Evolutionary conservation across 495 filamentous ascomycete species (phyloP).

Genomic region (Daldinia decipiens): DNA sequence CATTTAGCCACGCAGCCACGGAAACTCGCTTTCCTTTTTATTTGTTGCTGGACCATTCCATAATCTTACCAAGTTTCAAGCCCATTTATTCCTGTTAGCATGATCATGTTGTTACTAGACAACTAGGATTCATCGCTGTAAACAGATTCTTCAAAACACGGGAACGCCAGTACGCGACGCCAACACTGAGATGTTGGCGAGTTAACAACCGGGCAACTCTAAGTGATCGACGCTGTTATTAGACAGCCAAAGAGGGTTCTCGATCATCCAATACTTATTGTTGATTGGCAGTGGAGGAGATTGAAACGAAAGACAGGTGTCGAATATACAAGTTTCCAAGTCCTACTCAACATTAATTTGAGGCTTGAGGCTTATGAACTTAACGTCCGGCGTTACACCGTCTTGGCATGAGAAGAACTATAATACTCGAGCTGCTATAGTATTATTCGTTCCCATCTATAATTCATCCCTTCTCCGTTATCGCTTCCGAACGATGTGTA

Average conservation of each 20-base stretch:
- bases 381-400: constrained; percentile 9
- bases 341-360: constrained; percentile 8
- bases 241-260: constrained; percentile 34
- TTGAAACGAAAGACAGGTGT: constrained; percentile 11
- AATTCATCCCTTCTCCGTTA: neutral
- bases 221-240: constrained; percentile 38
- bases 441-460: constrained; percentile 7
- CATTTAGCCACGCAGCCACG: constrained; percentile 8
- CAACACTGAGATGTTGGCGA: constrained; percentile 31
- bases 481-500: constrained; percentile 39
- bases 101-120: constrained; percentile 49
- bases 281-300: constrained; percentile 9
- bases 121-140: constrained; percentile 26
- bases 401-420: constrained; percentile 11
- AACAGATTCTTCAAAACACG: constrained; percentile 8
- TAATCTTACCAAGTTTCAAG: neutral
- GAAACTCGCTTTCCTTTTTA: constrained; percentile 7
- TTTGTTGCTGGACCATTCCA: constrained; percentile 4
- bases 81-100: constrained; percentile 10
- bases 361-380: constrained; percentile 9
- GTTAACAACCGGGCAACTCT: constrained; percentile 7
- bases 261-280: constrained; percentile 19
- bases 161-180: constrained; percentile 32
- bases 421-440: neutral
- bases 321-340: neutral